A percentile compares a stretch with the other conserved stretches of the same genome.
These are phyloP conservation scores for Nidularia sp. DNA, from an alignment of 768 basidiomycete genomes.

Conservation along the genomic window DNA sequence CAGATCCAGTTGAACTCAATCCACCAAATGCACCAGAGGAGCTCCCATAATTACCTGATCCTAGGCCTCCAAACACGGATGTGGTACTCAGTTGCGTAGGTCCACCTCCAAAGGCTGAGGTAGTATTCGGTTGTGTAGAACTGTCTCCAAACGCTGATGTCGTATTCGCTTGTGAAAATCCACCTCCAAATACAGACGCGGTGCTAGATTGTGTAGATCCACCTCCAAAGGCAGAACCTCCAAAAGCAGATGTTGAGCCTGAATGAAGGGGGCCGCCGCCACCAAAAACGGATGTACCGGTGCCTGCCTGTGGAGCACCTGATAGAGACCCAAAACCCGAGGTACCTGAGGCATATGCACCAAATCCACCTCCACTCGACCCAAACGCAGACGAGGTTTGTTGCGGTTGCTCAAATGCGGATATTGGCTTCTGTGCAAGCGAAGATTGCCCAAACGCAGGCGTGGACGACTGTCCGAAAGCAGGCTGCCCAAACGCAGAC, in stretches of 20 bases:
- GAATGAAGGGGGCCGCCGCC: neutral
- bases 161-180: conserved; percentile 14
- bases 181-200: conserved; percentile 17
- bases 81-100: conserved; percentile 10
- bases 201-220: neutral
- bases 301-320: conserved; percentile 2
- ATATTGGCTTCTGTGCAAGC: neutral
- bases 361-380: neutral
- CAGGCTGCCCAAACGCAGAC: conserved; percentile 10
- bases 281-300: conserved; percentile 4
- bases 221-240: conserved; percentile 2
- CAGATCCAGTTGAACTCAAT: conserved; percentile 7
- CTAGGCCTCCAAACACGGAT: conserved; percentile 13
- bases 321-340: too few relatives aligned
- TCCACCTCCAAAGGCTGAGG: conserved; percentile 15
- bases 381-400: conserved; percentile 13
- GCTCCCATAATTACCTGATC: conserved; percentile 9
- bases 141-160: conserved; percentile 19
- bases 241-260: conserved; percentile 14
- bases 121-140: conserved; percentile 10
- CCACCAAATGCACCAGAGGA: conserved; percentile 15
- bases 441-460: conserved; percentile 16
- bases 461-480: conserved; percentile 5
- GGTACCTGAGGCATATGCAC: neutral
- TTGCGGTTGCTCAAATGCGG: conserved; percentile 15